Base-by-base conservation (phyloP, 2,329 filamentous ascomycete genomes). In the Shiraia bambusicola region DNA sequence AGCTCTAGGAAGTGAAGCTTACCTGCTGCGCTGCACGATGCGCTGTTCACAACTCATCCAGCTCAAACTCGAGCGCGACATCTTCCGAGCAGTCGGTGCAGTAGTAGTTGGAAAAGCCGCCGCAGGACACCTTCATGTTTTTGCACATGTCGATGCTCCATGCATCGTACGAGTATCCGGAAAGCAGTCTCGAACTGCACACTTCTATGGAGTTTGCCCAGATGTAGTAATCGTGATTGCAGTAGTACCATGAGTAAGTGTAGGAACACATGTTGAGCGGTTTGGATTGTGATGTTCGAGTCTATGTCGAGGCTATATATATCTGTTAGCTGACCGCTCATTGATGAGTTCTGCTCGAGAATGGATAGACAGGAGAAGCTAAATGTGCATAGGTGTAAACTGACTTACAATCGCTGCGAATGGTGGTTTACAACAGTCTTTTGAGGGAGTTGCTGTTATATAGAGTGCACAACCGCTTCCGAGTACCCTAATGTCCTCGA, bases 61-160 rank as follows among this genome's bases (percentile, higher is more conserved):
- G 49, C 50, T 73, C 62, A 40, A 62, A 71, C 52, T 73, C 71
- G 8, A 73, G 53, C 7, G 63, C 57, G 5, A 71, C 63, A 33
- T 73, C 71, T 47, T 73, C 71, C 11, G 65, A 69, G 57, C 71
- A 73, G 7, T 73, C 69, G 17, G 45, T 52, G 61, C 71, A 73
- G 54, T 73, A 73, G 52, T 70, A 72, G 40, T 70, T 71, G 26
- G 65, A 68, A 49, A 73, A 72, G 35, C 71, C 71, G 37, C 65
- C 67, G 50, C 71, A 73, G 28, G 52, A 59, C 16, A 67, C 66
- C 13, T 58, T 59, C 54, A 69, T 69, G 51, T 70, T 69, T 48
- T 69, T 70, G 58, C 70, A 73, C 69, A 73, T 74, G 57, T 75
- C 73, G 52, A 71, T 72, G 42, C 67, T 69, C 72, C 72, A 76